phyloP scores from a whole-genome alignment of 345 rosid genomes.

The Eucalyptus pumila region DNA sequence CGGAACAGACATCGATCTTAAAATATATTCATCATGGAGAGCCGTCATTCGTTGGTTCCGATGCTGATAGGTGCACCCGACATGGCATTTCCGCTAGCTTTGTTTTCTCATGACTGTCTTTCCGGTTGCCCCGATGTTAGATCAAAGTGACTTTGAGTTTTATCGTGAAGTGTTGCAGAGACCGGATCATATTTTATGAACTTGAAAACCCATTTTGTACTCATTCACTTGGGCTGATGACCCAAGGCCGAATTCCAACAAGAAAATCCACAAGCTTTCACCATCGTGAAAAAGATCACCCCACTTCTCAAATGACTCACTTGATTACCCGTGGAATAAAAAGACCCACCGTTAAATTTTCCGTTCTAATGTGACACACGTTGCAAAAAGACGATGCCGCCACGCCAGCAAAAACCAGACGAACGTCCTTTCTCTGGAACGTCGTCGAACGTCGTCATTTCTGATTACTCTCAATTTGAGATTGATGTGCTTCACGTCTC shows the following conservation, averaged over 20 bases:
- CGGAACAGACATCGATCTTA: background rate
- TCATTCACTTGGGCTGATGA: background rate
- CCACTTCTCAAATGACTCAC: background rate
- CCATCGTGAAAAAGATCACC: background rate
- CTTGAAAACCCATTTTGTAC: background rate
- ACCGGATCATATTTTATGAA: background rate
- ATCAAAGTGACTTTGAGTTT: background rate
- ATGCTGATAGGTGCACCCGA: background rate
- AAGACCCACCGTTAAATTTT: background rate
- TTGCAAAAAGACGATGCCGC: background rate
- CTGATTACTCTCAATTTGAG: background rate
- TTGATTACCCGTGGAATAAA: background rate
- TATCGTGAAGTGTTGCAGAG: background rate
- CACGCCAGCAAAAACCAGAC: background rate
- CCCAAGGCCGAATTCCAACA: background rate
- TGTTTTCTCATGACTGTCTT: background rate
- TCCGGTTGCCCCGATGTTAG: background rate
- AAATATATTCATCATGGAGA: background rate
- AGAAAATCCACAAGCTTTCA: background rate
- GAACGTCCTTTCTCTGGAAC: background rate
- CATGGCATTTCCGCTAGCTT: background rate
- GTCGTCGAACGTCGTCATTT: too few relatives aligned
- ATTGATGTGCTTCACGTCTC: background rate
- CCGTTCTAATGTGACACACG: background rate
- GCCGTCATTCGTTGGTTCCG: background rate